Evolutionary conservation across 202 grass and related monocot genomes (phyloP).

Genomic region (Zoysia matrella): DNA sequence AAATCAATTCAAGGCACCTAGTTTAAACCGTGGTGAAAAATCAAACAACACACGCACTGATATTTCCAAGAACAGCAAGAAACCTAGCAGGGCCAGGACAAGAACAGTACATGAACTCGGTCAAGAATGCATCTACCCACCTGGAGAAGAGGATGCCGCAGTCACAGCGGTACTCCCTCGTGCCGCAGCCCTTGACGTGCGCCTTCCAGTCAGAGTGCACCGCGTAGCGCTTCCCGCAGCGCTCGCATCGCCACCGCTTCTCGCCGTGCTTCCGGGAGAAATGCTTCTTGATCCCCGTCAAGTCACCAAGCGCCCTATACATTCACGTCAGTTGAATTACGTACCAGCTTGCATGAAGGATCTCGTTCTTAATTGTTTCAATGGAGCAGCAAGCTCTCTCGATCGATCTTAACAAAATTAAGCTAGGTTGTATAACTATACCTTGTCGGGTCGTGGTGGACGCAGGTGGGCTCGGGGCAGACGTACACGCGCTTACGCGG

Average conservation of each 20-base stretch:
- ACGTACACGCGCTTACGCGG: constrained; percentile 84
- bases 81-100: too few species aligned
- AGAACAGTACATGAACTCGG: too few species aligned
- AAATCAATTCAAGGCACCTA: too few species aligned
- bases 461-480: constrained; percentile 81
- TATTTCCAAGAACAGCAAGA: too few species aligned
- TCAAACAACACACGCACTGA: too few species aligned
- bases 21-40: too few species aligned
- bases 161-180: constrained; percentile 84
- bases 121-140: constrained; percentile 29
- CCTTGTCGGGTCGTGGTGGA: constrained; percentile 79
- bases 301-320: constrained; percentile 74
- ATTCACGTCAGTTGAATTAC: not conserved
- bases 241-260: constrained; percentile 91
- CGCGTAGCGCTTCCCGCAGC: constrained; percentile 85
- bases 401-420: not conserved
- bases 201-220: constrained; percentile 97
- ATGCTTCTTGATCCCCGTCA: constrained; percentile 99
- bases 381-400: not conserved
- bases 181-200: constrained; percentile 90
- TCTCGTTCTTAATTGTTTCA: not conserved
- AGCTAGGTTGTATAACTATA: not conserved
- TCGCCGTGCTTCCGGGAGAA: constrained; percentile 91
- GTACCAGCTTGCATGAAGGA: too few species aligned
- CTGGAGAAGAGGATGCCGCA: constrained; percentile 92